Evolutionary conservation across 345 rosid species (phyloP).

Genomic region (Ceriops decandra): DNA sequence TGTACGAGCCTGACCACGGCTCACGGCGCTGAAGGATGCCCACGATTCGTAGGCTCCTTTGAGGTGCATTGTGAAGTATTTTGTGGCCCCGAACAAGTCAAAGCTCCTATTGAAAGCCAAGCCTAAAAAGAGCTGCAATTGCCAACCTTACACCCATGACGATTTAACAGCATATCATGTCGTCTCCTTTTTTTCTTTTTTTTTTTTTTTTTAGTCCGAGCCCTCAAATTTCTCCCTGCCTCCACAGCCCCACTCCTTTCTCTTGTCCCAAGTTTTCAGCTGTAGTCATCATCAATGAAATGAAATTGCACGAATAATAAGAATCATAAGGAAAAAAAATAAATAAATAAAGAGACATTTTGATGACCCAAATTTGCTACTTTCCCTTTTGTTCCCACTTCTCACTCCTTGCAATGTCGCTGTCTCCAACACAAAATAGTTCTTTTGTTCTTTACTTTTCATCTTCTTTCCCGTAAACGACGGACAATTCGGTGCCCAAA

Average conservation of each 20-base stretch:
- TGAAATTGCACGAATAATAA: no score
- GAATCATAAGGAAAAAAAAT: neutral
- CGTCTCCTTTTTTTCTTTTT: neutral
- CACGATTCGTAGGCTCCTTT: no score
- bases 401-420: neutral
- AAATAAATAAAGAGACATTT: neutral
- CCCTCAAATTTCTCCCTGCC: neutral
- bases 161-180: neutral
- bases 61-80: no score
- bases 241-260: slow-evolving; percentile 21
- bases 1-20: no score
- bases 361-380: slow-evolving; percentile 17
- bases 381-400: slow-evolving; percentile 4
- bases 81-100: slow-evolving; percentile 3
- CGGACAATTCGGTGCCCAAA: slow-evolving; percentile 11
- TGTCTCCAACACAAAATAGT: slow-evolving; percentile 22
- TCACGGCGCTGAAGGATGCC: no score
- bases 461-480: slow-evolving; percentile 3
- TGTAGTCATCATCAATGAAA: slow-evolving; percentile 15
- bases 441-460: neutral
- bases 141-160: slow-evolving; percentile 21
- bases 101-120: slow-evolving; percentile 6
- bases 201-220: no score
- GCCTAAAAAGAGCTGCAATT: slow-evolving; percentile 24
- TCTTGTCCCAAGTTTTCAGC: slow-evolving; percentile 35